Base-by-base conservation (phyloP, 495 filamentous ascomycete genomes). In the Barbatosphaeria neglecta region DNA sequence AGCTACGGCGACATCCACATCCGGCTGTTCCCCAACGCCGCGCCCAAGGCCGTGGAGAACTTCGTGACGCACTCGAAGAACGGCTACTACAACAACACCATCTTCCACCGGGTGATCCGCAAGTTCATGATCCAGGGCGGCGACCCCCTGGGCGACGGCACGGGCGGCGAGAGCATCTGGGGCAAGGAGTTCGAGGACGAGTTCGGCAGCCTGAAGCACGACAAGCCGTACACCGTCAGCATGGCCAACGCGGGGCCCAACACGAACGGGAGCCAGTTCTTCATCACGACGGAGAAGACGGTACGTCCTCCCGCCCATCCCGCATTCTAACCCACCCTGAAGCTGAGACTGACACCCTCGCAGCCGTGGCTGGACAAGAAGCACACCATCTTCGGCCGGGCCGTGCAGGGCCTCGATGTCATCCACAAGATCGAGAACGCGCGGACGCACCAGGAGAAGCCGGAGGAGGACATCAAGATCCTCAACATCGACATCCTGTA, bases 61-160 rank as follows among this genome's bases (percentile, higher is more conserved):
- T 99, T 99, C 59, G 86, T 89, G 41, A 93, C 88, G 0, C 92
- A 97, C 50, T 76, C 87, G 2, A 83, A 81, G 44, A 78, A 77
- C 44, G 87, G 87, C 2, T 97, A 97, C 65, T 99, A 97, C 70
- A 95, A 97, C 65, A 85, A 86, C 61, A 89, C 89, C 11, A 90
- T 95, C 51, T 99, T 99, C 73, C 92, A 99, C 64, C 83, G 92
- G 16, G 84, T 99, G 6, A 96, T 99, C 57, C 80, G 83, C 49
- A 97, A 97, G 59, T 99, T 99, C 67, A 99, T 99, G 92, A 95
- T 99, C 47, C 78, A 86, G 58, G 79, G 89, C 42, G 92, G 92
- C 31, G 92, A 99, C 59, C 93, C 93, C 0, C 65, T 95, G 2
- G 92, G 92, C 11, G 90, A 99, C 56, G 92, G 92, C 3, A 97